phyloP scores from a whole-genome alignment of 495 filamentous ascomycete species.

The Haplographium delicatum region DNA sequence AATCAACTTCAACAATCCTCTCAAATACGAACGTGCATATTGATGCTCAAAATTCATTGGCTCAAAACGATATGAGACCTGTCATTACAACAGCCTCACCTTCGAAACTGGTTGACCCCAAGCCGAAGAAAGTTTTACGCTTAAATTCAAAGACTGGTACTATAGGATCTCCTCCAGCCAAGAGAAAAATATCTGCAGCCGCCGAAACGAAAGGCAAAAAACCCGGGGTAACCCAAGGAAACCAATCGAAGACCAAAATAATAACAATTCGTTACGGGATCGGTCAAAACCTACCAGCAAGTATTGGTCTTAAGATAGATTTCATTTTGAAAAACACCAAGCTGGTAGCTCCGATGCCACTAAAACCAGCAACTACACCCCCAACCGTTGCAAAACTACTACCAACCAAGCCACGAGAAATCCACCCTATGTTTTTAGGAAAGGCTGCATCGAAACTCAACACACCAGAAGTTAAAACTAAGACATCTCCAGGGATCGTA shows the following conservation, averaged over 20 bases:
- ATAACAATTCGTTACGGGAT: conserved; percentile 14
- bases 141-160: conserved; percentile 48
- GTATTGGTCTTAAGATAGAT: conserved; percentile 44
- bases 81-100: too few species aligned
- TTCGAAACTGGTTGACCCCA: conserved; percentile 20
- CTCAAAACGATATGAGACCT: neutral
- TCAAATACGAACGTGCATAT: too few species aligned
- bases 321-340: conserved; percentile 17
- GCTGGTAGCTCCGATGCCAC: neutral
- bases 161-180: conserved; percentile 46
- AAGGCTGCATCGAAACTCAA: conserved; percentile 7
- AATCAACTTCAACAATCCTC: too few species aligned
- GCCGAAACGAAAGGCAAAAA: conserved; percentile 2
- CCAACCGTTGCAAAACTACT: conserved; percentile 13
- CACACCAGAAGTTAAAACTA: neutral
- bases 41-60: too few species aligned
- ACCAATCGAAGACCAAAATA: conserved; percentile 17
- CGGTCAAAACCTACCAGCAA: conserved; percentile 8
- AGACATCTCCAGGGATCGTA: neutral
- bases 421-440: conserved; percentile 20
- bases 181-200: conserved; percentile 1
- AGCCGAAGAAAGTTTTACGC: conserved; percentile 40
- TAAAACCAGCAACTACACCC: conserved; percentile 3
- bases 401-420: conserved; percentile 1
- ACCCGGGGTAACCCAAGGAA: neutral